Base-by-base conservation (phyloP, 306 rosid species). In the Cucumis hystrix region DNA sequence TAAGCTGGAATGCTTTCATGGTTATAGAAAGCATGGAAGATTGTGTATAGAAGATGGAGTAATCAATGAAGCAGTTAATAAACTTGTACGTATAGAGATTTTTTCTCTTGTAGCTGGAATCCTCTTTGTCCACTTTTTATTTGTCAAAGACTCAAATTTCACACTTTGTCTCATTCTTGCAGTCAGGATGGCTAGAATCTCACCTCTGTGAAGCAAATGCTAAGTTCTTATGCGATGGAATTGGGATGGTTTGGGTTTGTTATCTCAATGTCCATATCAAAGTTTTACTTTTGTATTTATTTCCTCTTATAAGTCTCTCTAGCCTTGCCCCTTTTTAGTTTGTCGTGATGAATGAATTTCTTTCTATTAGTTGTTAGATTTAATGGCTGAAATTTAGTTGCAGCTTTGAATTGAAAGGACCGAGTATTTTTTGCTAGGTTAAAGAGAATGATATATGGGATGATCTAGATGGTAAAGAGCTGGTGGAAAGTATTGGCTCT, bases 1-100 rank as follows among this genome's bases (percentile, higher is more conserved):
- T 76, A 80, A 85, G 72, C 78, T 94, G 84, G 85, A 94, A 64
- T 94, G 98, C 68, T 59, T 78, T 70, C 82, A 67, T 39, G 98
- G 98, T 75, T 89, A 89, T 82, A 87, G 77, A 56, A 81, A 77
- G 92, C 89, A 74, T 16, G 89, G 93, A 12, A 92, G 79, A 72
- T 75, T 87, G 69, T 94, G 97, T 63, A 80, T 92, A 8, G 98
- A 89, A 83, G 95, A 94, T 83, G 96, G 96, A 74, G 90, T 82
- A 66, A 87, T 94, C 69, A 88, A 82, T 57, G 86, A 84, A 74
- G 85, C 91, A 55, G 92, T 96, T 79, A 86, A 87, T 76, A 90
- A 81, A 75, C 83, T 94, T 83, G 98, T 94, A 73, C 30, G 93
- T 87, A 72, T 75, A 76, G 39, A n/a, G 47, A 74, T 43, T 76